Percentiles rank a stretch among this genome's conserved stretches.
Conservation (phyloP, 495 filamentous ascomycete species). For the Penicillium cosmopolitanum region DNA sequence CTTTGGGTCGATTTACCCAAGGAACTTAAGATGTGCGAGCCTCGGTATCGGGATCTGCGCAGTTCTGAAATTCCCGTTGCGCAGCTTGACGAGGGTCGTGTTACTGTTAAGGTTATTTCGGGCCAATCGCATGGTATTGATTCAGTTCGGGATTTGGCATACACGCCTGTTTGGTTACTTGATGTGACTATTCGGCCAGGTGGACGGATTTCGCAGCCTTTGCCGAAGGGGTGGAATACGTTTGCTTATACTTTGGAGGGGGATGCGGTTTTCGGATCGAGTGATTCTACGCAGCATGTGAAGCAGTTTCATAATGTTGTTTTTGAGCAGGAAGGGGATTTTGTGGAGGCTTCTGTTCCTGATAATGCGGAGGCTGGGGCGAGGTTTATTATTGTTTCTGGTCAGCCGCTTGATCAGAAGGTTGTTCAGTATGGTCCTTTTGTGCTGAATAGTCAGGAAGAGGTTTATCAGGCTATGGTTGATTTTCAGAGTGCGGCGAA, state of each 20-base stretch:
- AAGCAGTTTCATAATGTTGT: constrained; percentile 86
- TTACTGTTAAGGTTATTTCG: constrained; percentile 85
- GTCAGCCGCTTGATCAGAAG: constrained; percentile 84
- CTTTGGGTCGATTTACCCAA: constrained; percentile 92
- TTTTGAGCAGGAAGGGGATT: constrained; percentile 80
- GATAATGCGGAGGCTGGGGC: constrained; percentile 66
- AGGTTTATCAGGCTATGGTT: constrained; percentile 87
- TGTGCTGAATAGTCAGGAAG: constrained; percentile 79
- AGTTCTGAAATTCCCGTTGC: constrained; percentile 76
- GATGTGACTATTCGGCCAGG: constrained; percentile 85
- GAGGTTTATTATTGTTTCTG: constrained; percentile 80
- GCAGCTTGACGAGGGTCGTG: constrained; percentile 68
- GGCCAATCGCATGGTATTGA: constrained; percentile 84
- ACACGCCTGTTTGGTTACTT: constrained; percentile 93
- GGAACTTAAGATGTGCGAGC: constrained; percentile 83
- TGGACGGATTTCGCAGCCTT: constrained; percentile 67
- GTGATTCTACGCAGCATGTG: constrained; percentile 58
- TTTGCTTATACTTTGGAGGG: constrained; percentile 86
- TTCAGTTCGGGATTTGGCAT: constrained; percentile 83
- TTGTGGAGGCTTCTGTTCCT: constrained; percentile 68
- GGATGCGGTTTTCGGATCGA: constrained; percentile 65
- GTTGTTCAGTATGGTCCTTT: constrained; percentile 98
- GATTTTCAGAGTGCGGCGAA: constrained; percentile 86
- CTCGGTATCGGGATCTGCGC: constrained; percentile 83
- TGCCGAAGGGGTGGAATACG: constrained; percentile 86